These are phyloP conservation scores for Coemansia sp. DNA, from an alignment of 192 early-diverging fungal genomes.

Conservation along the genomic window DNA sequence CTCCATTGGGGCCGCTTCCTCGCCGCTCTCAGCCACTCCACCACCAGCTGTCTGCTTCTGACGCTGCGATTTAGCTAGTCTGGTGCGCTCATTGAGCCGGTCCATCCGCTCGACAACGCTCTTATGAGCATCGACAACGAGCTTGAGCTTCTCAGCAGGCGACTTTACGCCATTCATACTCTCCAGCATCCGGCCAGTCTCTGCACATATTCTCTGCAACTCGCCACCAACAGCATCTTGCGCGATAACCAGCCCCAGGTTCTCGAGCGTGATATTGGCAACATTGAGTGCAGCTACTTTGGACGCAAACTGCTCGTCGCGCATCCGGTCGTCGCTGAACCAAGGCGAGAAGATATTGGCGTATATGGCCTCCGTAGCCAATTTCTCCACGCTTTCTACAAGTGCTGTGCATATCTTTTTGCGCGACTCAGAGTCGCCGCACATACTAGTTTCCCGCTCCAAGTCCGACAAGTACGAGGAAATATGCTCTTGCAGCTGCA, in stretches of 20 bases:
- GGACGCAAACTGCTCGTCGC: constrained; percentile 66
- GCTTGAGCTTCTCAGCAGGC: constrained; percentile 54
- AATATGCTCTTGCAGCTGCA: constrained; percentile 25
- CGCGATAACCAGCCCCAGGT: constrained; percentile 58
- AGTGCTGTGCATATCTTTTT: constrained; percentile 24
- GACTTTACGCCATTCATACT: constrained; percentile 34
- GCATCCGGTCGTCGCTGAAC: constrained; percentile 59
- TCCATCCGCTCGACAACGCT: constrained; percentile 47
- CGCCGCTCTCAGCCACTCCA: neutral
- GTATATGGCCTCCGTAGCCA: constrained; percentile 39
- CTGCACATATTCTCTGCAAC: constrained; percentile 31
- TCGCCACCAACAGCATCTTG: constrained; percentile 13
- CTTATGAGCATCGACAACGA: constrained; percentile 51
- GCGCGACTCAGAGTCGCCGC: constrained; percentile 46
- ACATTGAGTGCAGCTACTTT: constrained; percentile 70
- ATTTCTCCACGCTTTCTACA: constrained; percentile 48
- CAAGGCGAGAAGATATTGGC: constrained; percentile 37
- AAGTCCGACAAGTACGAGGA: constrained; percentile 19
- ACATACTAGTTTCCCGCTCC: constrained; percentile 48
- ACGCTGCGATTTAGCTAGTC: neutral
- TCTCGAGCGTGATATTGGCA: constrained; percentile 61
- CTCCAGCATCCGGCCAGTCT: constrained; percentile 33
- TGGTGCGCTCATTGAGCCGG: constrained; percentile 23
- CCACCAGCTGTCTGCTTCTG: constrained; percentile 1
- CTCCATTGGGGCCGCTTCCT: neutral